Base-by-base conservation (phyloP, 2,329 filamentous ascomycete species). In the Capronia americana region DNA sequence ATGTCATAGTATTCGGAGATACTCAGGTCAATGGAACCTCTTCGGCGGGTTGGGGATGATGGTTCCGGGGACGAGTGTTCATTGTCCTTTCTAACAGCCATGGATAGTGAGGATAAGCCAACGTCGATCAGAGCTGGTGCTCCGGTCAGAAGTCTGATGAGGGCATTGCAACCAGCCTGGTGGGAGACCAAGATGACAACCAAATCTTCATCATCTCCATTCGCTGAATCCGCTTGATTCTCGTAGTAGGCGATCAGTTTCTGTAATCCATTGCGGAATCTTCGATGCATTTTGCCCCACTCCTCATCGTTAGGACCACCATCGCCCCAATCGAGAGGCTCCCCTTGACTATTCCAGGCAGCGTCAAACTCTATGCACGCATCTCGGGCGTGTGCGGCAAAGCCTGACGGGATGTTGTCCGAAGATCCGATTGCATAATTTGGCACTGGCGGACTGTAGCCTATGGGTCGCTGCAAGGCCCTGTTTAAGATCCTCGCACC, bases 211-310 rank as follows among this genome's bases (percentile, higher is more conserved):
- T 88, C 84, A 24, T 88, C 86, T 14, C 90, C 87, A 0, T 87
- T 85, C 1, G 84, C 81, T 76, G 71, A 41, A 46, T 64, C 64
- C 62, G 84, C 81, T 76, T 72, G 50, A 46, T 63, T 65, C 61
- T 81, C 80, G 75, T 99, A 99, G 92, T 93, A 98, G 66, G 90
- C 85, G 12, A 97, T 82, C 81, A 97, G 86, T 53, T 87, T 87
- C 70, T 91, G 88, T 46, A 97, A 78, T 0, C 94, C 94, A 68
- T 84, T 87, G 44, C 93, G 86, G 74, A 98, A 97, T 24, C 95
- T 87, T 75, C 89, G 90, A 78, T 99, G 95, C 95, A 99, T 98
- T 3, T 88, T 84, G 32, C 92, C 91, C 95, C 95, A 99, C 78
- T 98, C 95, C 78, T 99, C 95, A 0, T 92, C 93, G 73, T 92